Percentiles rank a stretch among this genome's conserved stretches.
Evolutionary conservation across 306 rosid species (phyloP).

Genomic region (Ceratonia siliqua): DNA sequence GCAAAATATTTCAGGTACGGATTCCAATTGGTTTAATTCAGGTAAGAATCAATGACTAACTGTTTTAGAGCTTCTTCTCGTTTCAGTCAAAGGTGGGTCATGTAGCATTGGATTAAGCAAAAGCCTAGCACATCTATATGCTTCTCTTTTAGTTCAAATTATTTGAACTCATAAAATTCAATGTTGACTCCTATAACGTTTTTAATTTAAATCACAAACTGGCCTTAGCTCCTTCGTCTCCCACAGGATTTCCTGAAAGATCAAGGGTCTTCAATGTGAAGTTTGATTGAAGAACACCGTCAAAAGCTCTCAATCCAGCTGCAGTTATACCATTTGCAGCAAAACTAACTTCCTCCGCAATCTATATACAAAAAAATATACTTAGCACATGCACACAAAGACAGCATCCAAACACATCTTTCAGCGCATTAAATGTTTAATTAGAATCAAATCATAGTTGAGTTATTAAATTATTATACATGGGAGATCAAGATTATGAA

Average conservation of each 20-base stretch:
- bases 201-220: slow-evolving; percentile 8
- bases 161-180: background rate
- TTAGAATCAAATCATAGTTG: background rate
- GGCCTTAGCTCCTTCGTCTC: slow-evolving; percentile 96
- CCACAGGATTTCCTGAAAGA: slow-evolving; percentile 95
- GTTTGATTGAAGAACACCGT: slow-evolving; percentile 93
- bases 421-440: slow-evolving; percentile 15
- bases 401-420: slow-evolving; percentile 16
- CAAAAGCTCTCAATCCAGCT: slow-evolving; percentile 88
- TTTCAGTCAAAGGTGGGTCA: background rate
- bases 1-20: background rate
- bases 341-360: slow-evolving; percentile 89
- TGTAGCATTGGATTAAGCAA: background rate
- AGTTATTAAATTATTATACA: background rate
- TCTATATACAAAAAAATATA: slow-evolving; percentile 47
- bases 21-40: background rate
- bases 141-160: background rate
- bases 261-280: slow-evolving; percentile 77
- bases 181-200: background rate
- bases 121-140: background rate
- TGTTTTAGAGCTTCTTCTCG: background rate
- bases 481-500: background rate
- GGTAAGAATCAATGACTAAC: background rate
- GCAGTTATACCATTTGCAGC: slow-evolving; percentile 98
- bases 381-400: slow-evolving; percentile 23